Base-by-base conservation (phyloP, 2,329 filamentous ascomycete species). In the Lecanicillium sp. region DNA sequence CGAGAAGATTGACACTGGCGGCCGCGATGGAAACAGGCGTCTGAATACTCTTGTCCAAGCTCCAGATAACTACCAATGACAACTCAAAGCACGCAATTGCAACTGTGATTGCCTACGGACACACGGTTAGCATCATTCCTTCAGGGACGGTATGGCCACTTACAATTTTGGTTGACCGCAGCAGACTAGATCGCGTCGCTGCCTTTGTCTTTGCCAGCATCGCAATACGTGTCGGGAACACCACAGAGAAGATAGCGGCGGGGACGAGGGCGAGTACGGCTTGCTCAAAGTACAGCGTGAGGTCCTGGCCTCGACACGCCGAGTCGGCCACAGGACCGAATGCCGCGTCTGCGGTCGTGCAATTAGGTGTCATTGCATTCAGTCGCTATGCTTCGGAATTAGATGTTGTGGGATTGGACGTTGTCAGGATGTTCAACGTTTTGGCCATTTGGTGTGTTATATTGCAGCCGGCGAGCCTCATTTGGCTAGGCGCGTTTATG, bases 1-100 rank as follows among this genome's bases (percentile, higher is more conserved):
- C 59, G 11, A 62, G n/a, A 8, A 59, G 44, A 37, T 50, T 53
- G 32, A 56, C 26, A 17, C 19, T 29, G 19, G 47, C 27, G 9
- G 47, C 39, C 15, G 33, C 41, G 21, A 45, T 14, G 1, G 41
- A 44, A 5, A 27, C 24, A 2, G 33, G 20, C 3, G 23, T 29
- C 7, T 39, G 35, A 7, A 17, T 2, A 9, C 6, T 30, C 11
- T 29, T 26, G 10, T 41, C 26, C 11, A 42, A n/a, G 27, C 30
- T 42, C 43, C 43, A 42, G 32, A 32, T 4, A 9, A 35, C 30
- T 14, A 47, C 29, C 14, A 50, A n/a, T 12, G 21, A 23, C 15
- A 49, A 24, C 33, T 44, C 27, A 9, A 44, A 5, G 24, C 39
- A 44, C 14, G 41, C 47, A 27, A 49, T 33, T 7, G 27, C 11